Percentiles rank a stretch among this genome's conserved stretches.
Evolutionary conservation across 768 basidiomycete species (phyloP).

Genomic region (Pleurotus giganteus): DNA sequence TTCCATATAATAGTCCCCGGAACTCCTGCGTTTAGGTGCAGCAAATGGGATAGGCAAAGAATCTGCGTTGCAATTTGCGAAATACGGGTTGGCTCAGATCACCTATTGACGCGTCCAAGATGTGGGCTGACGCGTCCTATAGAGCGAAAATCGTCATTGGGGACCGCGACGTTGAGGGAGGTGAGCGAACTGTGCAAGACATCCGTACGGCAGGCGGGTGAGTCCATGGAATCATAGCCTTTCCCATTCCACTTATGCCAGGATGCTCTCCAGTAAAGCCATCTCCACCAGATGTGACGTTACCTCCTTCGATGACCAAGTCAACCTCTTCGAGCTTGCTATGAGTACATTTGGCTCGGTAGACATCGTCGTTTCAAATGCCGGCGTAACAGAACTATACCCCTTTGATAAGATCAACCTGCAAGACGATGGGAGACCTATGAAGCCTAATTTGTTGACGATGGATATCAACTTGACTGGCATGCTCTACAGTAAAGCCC

Average conservation of each 20-base stretch:
- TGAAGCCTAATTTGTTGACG: constrained; percentile 41
- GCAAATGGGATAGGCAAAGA: constrained; percentile 55
- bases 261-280: constrained; percentile 36
- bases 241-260: background rate
- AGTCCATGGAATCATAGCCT: constrained; percentile 12
- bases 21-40: constrained; percentile 31
- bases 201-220: constrained; percentile 29
- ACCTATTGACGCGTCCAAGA: background rate
- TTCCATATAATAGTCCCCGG: background rate
- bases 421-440: constrained; percentile 36
- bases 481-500: constrained; percentile 42
- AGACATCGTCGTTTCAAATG: constrained; percentile 60
- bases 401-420: constrained; percentile 27
- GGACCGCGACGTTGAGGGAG: constrained; percentile 37
- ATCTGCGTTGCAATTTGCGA: constrained; percentile 49
- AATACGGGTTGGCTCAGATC: constrained; percentile 38
- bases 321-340: constrained; percentile 49
- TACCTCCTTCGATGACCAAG: constrained; percentile 50
- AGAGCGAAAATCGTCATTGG: constrained; percentile 58
- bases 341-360: constrained; percentile 45
- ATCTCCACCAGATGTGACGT: constrained; percentile 47
- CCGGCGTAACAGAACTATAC: constrained; percentile 40
- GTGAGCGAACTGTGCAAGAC: background rate
- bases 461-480: constrained; percentile 50
- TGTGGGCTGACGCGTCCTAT: background rate